These are phyloP conservation scores for Cephalotrichum gorgonifer DNA, from an alignment of 2,329 filamentous ascomycete genomes.

Conservation along the genomic window DNA sequence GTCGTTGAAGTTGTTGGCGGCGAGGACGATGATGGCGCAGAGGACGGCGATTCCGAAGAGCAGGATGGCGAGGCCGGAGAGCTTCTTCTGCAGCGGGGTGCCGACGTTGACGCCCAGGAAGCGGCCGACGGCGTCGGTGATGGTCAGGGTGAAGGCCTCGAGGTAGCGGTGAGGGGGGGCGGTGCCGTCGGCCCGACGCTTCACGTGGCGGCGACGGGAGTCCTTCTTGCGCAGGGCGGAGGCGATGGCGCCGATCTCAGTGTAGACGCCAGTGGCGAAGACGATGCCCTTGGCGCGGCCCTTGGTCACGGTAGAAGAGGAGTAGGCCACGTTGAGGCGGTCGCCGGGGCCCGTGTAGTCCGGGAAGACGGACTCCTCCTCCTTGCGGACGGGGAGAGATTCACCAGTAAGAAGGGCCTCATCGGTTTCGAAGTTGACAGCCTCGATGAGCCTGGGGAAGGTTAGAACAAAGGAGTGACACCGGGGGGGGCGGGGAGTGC, in stretches of 20 bases:
- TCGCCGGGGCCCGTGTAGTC: slow-evolving; percentile 32
- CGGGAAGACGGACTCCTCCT: slow-evolving; percentile 27
- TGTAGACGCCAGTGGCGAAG: slow-evolving; percentile 48
- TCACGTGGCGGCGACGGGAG: slow-evolving; percentile 37
- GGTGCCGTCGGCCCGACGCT: slow-evolving; percentile 39
- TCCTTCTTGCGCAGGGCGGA: slow-evolving; percentile 38
- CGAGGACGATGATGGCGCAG: slow-evolving; percentile 59
- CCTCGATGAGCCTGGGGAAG: slow-evolving; percentile 29
- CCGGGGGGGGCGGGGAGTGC: neutral
- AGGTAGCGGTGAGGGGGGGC: slow-evolving; percentile 42
- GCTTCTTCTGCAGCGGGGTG: slow-evolving; percentile 58
- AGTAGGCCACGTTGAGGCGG: slow-evolving; percentile 46
- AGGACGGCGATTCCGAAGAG: slow-evolving; percentile 58
- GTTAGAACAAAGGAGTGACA: no score
- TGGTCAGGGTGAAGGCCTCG: slow-evolving; percentile 35
- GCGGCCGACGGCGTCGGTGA: slow-evolving; percentile 46
- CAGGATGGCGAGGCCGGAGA: slow-evolving; percentile 56
- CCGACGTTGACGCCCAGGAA: slow-evolving; percentile 61
- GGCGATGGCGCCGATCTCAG: slow-evolving; percentile 49
- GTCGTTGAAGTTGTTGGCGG: slow-evolving; percentile 46
- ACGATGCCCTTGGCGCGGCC: slow-evolving; percentile 49
- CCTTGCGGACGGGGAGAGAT: slow-evolving; percentile 43
- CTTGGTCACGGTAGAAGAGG: slow-evolving; percentile 44
- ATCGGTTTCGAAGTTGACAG: slow-evolving; percentile 54
- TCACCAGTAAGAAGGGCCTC: slow-evolving; percentile 52